Evolutionary conservation across 257 asterid genomes (phyloP).

Genomic region (Solanum tarijense): DNA sequence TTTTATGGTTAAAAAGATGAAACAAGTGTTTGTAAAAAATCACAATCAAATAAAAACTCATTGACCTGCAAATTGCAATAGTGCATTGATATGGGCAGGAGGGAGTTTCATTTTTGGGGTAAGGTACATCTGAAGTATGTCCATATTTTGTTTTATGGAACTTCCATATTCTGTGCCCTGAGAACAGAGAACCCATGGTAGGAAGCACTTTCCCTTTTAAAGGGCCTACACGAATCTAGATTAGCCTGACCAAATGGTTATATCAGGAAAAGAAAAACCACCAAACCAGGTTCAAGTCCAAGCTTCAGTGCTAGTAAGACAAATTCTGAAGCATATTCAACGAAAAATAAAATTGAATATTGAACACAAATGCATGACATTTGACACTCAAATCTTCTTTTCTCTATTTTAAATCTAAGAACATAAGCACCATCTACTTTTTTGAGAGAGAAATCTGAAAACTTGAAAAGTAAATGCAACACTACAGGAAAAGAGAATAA

Average conservation of each 20-base stretch:
- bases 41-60: background rate
- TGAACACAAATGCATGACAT: background rate
- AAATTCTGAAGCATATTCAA: background rate
- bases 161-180: background rate
- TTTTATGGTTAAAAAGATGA: background rate
- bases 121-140: background rate
- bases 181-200: background rate
- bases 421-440: background rate
- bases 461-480: background rate
- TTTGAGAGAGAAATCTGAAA: background rate
- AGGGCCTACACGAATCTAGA: background rate
- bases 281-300: background rate
- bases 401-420: background rate
- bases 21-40: background rate
- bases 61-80: background rate
- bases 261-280: background rate
- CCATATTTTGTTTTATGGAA: background rate
- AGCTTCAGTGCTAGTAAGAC: background rate
- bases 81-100: background rate
- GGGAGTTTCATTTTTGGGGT: background rate
- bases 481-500: background rate
- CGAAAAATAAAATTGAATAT: background rate
- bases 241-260: background rate
- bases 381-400: background rate
- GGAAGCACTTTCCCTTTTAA: background rate